phyloP scores from a whole-genome alignment of 441 rosid species.

The Capsella rubella region DNA sequence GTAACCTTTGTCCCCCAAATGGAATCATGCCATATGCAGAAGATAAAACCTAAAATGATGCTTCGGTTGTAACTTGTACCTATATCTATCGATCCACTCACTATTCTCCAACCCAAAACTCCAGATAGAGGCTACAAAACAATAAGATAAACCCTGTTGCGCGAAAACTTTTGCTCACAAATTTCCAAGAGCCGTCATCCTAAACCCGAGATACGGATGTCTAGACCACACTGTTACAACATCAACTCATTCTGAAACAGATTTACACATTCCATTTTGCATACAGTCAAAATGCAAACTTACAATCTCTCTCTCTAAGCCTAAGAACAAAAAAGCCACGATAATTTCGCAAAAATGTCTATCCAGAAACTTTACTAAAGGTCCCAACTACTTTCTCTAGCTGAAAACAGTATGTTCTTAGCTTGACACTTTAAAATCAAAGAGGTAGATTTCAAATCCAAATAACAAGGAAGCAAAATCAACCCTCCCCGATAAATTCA shows the following conservation, averaged over 20 bases:
- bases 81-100: background rate
- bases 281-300: background rate
- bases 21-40: too few relatives aligned
- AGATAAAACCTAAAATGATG: too few relatives aligned
- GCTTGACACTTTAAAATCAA: background rate
- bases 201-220: background rate
- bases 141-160: background rate
- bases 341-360: background rate
- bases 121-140: background rate
- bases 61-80: background rate
- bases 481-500: background rate
- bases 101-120: background rate
- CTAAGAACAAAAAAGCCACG: background rate
- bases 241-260: background rate
- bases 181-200: background rate
- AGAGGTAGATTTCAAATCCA: background rate
- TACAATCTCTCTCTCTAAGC: background rate
- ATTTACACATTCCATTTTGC: constrained; percentile 15
- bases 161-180: background rate
- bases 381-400: background rate
- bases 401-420: background rate
- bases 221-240: background rate
- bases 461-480: background rate
- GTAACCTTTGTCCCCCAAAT: too few relatives aligned
- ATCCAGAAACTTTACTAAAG: background rate